These are phyloP conservation scores for Pythium coloratum DNA, from an alignment of 352 stramenopile species.

Conservation along the genomic window DNA sequence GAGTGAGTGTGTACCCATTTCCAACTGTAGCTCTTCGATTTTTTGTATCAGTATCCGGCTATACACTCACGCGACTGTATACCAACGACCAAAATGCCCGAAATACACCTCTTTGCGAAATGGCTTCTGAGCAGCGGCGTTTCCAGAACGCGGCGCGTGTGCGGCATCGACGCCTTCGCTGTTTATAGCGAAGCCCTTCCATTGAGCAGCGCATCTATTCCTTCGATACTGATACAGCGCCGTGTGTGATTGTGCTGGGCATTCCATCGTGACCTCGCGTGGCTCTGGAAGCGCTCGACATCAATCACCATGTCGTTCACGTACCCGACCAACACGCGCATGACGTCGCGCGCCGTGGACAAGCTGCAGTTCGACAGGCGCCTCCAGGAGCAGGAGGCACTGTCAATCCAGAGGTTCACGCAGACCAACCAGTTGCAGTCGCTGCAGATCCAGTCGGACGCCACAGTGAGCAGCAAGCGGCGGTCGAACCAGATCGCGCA, in stretches of 20 bases:
- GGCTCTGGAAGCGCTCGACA: neutral
- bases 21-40: neutral
- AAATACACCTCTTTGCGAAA: conserved; percentile 9
- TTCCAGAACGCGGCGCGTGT: conserved; percentile 1
- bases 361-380: conserved; percentile 62
- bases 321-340: conserved; percentile 54
- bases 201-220: neutral
- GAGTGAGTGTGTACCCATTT: conserved; percentile 10
- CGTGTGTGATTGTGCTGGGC: neutral
- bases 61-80: conserved; percentile 1
- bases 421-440: conserved; percentile 58
- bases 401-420: conserved; percentile 55
- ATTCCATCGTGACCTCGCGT: conserved; percentile 1
- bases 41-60: neutral
- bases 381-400: conserved; percentile 57
- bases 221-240: neutral
- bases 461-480: conserved; percentile 43
- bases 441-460: conserved; percentile 65
- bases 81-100: neutral
- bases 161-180: neutral
- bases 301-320: conserved; percentile 46
- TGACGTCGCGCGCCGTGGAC: conserved; percentile 64
- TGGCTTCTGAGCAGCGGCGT: conserved; percentile 2
- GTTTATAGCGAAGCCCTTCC: conserved; percentile 1
- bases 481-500: conserved; percentile 62